Base-by-base conservation (phyloP, 192 early-diverging fungal genomes). In the Rhizophagus prolifer region DNA sequence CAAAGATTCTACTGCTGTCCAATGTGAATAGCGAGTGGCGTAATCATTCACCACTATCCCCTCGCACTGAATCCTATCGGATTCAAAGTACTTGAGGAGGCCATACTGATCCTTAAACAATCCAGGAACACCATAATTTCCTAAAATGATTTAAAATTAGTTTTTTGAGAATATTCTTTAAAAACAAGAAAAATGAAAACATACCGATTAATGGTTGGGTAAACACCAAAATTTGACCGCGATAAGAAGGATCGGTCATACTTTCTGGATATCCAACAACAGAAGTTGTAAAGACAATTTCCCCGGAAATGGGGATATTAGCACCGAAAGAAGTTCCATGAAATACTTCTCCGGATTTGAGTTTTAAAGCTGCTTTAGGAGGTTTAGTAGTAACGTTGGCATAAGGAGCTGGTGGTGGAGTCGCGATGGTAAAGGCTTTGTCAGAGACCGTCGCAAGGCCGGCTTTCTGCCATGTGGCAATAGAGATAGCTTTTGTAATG, bases 211-310 rank as follows among this genome's bases (percentile, higher is more conserved):
- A 83, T 28, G 96, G 96, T 81, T 96, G 95, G n/a, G 96, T 96
- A 71, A 98, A 96, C 8, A 95, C 94, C 28, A 98, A 89, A 71
- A 98, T 95, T 85, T 98, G 96, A 58, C 96, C 96, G 54, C 84
- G 85, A 84, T 98, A 98, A n/a, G 95, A 97, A 9, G 96, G 96
- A 79, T 98, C 96, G 63, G 95, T 97, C 95, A 98, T 95, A 8
- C 94, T 95, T 83, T 98, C 96, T 16, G 96, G 95, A 85, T 98
- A 98, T 36, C 96, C 96, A 16, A 97, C 97, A 63, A 96, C 79
- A 10, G 94, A 93, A 0, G 96, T 97, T 36, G 97, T 97, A 79
- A 98, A 98, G 23, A 98, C 97, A 14, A 94, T 92, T 82, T 98
- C 97, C 79, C 97, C 97, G 69, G 95, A 87, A 9, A 86, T 72